Evolutionary conservation across 1,284 basidiomycete genomes (phyloP), one percentile per base, ranked within the genome.

Genomic region (Neonothopanus nambi): DNA sequence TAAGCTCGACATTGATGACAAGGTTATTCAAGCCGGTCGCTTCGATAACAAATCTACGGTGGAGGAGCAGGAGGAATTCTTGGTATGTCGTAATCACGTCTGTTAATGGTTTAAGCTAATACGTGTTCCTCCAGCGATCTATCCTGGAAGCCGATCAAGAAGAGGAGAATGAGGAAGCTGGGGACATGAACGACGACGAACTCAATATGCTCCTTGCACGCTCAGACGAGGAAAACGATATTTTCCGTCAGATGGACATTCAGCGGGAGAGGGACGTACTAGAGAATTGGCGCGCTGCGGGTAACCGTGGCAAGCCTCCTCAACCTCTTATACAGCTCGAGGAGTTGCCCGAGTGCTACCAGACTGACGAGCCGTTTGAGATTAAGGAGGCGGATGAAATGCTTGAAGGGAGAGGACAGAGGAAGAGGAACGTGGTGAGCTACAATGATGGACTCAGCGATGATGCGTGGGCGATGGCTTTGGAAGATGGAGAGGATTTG

Each of bases 11-110:
- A 97, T 99, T 67, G 97, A 99, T 70, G 95, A 97, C 76, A 99
- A 99, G 73, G 95, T 99, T 73, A 97, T 98, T 65, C 95, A 98
- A 75, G 96, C 96, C 49, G 96, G 96, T 80, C 93, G 95, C 56
- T 99, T 98, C 78, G 97, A 99, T 72, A 97, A 99, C 73, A 96
- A 98, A 72, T 97, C 95, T 17, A 97, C 95, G 1, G 91, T 93
- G 57, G 95, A 97, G 68, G 97, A 99, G 70, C 95, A 97, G 64
- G 97, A 99, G 68, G 89, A 93, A 65, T 89, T 96, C 63, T 74
- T 98, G 70, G 91, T 93, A 66, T 68, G 88, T 69, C 57, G 59
- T 60, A 41, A 44, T 33, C 36, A 48, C 17, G 15, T 52, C 56
- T 18, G 28, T 42, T 52, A 11, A 51, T 6, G 35, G 18, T 33